Base-by-base conservation (phyloP, 2,329 filamentous ascomycete genomes). In the Pyrenochaeta sp. region DNA sequence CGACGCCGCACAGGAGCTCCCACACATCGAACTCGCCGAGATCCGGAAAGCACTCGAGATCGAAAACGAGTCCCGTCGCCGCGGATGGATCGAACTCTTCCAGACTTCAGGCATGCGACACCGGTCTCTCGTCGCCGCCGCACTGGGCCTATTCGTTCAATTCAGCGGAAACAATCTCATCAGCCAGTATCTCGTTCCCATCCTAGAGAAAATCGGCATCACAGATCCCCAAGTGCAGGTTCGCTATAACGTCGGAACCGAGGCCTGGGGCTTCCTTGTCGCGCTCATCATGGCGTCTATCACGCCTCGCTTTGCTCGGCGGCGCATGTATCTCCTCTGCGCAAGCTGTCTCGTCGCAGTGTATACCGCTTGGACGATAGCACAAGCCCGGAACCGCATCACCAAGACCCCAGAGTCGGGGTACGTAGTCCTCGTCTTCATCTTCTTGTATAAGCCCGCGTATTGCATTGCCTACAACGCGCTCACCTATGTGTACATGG, bases 151-250 rank as follows among this genome's bases (percentile, higher is more conserved):
- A 53, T 85, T 87, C 53, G 85, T 83, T 1, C 84, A 88, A 65
- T 88, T 85, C 67, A 83, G 79, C 32, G 85, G 85, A 17, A 87
- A 87, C 60, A 84, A 64, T 3, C 71, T 87, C 2, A 81, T 87
- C 62, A 82, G 46, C 47, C 86, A 87, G 65, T 87, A 87, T 63
- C 81, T 86, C 59, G 80, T 84, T 39, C 74, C 77, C 21, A 79
- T 88, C 49, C 83, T 86, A 60, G 71, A 75, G 18, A 80, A 80
- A 28, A 83, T 84, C 22, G 84, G 84, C 18, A 86, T 87, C 57
- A 78, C 57, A 1, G 72, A 77, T 29, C 75, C 43, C 8, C 57
- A 62, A 13, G 50, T 56, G 27, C 52, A 64, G 36, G 55, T 63
- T 13, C 61, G 76, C 55, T 69, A 78, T 41, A 82, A 81, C 35